Evolutionary conservation across 164 flowering plant genomes (phyloP).

Genomic region (Dillenia suffruticosa): DNA sequence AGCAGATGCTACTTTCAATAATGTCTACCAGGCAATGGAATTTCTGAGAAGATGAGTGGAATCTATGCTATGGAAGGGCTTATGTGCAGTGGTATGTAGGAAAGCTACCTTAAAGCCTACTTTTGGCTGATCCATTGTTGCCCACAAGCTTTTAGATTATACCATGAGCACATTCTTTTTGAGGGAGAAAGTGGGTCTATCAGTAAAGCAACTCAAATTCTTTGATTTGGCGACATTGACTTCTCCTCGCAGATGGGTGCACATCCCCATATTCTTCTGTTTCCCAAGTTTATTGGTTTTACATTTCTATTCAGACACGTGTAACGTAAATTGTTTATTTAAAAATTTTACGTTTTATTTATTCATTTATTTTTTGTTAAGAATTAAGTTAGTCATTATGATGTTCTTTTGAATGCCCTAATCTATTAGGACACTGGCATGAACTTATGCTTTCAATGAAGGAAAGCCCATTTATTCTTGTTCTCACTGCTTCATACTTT

Average conservation of each 20-base stretch:
- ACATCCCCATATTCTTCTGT: slow-evolving; percentile 15
- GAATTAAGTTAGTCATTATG: too few relatives aligned
- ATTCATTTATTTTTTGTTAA: too few relatives aligned
- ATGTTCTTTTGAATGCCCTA: too few relatives aligned
- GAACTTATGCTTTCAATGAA: too few relatives aligned
- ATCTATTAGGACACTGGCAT: too few relatives aligned
- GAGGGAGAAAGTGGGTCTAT: slow-evolving; percentile 10
- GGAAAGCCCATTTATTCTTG: too few relatives aligned
- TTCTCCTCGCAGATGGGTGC: slow-evolving; percentile 23
- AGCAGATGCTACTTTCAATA: slow-evolving; percentile 74
- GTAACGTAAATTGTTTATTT: too few relatives aligned
- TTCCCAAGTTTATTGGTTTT: slow-evolving; percentile 9
- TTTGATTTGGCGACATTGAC: slow-evolving; percentile 8
- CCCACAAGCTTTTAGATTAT: slow-evolving; percentile 24
- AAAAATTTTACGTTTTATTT: too few relatives aligned
- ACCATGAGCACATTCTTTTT: slow-evolving; percentile 21
- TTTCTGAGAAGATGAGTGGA: slow-evolving; percentile 59
- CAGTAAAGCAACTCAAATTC: slow-evolving; percentile 13
- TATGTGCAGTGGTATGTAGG: slow-evolving; percentile 17
- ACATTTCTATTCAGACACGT: background rate
- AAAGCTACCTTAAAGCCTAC: slow-evolving; percentile 25
- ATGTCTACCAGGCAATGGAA: slow-evolving; percentile 95
- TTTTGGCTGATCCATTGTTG: slow-evolving; percentile 27
- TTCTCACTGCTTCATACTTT: too few relatives aligned
- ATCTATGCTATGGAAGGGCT: slow-evolving; percentile 17